Evolutionary conservation across 208 protist species (phyloP).

Genomic region (Polymyxa betae): DNA sequence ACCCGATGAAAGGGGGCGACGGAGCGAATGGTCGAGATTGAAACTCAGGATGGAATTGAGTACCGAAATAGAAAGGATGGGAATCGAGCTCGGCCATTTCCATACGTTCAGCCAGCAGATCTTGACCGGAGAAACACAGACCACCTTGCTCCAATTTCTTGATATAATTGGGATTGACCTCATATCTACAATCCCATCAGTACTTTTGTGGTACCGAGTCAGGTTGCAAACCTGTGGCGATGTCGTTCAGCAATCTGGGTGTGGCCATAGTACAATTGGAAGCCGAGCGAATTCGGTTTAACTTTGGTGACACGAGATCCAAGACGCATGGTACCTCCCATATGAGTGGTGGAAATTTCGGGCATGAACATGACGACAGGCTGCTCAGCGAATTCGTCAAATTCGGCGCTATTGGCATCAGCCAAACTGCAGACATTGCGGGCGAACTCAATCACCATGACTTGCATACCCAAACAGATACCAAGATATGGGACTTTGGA

Average conservation of each 20-base stretch:
- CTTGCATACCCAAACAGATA: conserved; percentile 98
- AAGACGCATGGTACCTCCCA: conserved; percentile 99
- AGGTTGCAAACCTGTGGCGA: conserved; percentile 89
- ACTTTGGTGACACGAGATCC: conserved; percentile 82
- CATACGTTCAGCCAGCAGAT: conserved; percentile 76
- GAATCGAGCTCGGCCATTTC: conserved; percentile 81
- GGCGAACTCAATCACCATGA: conserved; percentile 86
- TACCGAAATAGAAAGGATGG: conserved; percentile 71
- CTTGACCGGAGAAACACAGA: conserved; percentile 82
- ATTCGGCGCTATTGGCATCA: conserved; percentile 87
- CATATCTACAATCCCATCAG: conserved; percentile 61
- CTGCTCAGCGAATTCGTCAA: conserved; percentile 75
- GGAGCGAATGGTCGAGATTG: conserved; percentile 88
- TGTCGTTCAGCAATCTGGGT: conserved; percentile 88
- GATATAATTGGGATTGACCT: conserved; percentile 89
- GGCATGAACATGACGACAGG: conserved; percentile 96
- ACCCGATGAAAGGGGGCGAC: conserved; percentile 92
- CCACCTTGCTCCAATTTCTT: conserved; percentile 83
- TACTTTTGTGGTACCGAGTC: conserved; percentile 31
- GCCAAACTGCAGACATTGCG: conserved; percentile 86
- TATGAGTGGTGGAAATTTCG: conserved; percentile 85
- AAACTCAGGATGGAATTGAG: conserved; percentile 93
- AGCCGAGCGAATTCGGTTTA: conserved; percentile 46
- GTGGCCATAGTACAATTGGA: conserved; percentile 82
- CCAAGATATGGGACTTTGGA: conserved; percentile 93